Conservation (phyloP, 768 basidiomycete species). For the Myochromella boudieri region DNA sequence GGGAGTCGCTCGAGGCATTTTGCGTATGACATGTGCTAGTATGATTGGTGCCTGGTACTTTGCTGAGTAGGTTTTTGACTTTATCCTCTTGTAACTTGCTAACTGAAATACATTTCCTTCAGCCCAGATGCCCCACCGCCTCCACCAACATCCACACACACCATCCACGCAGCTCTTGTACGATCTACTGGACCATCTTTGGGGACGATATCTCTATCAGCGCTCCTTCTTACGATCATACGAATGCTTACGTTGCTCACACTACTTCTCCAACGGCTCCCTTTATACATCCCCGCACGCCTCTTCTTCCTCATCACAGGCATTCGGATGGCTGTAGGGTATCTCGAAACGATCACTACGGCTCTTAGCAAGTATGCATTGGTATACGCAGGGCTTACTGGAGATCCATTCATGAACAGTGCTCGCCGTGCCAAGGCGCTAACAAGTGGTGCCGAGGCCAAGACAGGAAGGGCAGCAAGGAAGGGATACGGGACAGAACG, state of each 20-base stretch:
- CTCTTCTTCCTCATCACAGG: constrained; percentile 43
- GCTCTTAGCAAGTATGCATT: constrained; percentile 61
- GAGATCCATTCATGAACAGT: constrained; percentile 63
- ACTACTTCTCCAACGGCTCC: constrained; percentile 53
- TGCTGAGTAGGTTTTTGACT: constrained; percentile 39
- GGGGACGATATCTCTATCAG: constrained; percentile 75
- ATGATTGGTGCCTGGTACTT: constrained; percentile 96
- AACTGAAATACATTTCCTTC: constrained; percentile 2
- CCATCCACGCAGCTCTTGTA: constrained; percentile 73
- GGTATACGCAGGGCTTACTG: constrained; percentile 74
- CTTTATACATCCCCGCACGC: constrained; percentile 50
- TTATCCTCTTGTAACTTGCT: neutral
- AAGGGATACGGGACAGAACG: constrained; percentile 58
- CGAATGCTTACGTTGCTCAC: constrained; percentile 54
- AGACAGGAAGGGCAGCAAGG: constrained; percentile 36
- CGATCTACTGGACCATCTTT: constrained; percentile 82
- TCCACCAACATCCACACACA: constrained; percentile 61
- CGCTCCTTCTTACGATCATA: constrained; percentile 74
- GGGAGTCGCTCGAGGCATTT: constrained; percentile 76
- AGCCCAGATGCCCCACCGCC: constrained; percentile 39
- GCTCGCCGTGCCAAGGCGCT: constrained; percentile 51
- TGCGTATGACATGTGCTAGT: constrained; percentile 75
- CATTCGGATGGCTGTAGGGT: constrained; percentile 51
- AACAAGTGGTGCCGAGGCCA: constrained; percentile 30
- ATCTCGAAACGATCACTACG: constrained; percentile 51